These are phyloP conservation scores for Pseudogymnoascus sp. DNA, from an alignment of 2,329 filamentous ascomycete species.

Conservation along the genomic window DNA sequence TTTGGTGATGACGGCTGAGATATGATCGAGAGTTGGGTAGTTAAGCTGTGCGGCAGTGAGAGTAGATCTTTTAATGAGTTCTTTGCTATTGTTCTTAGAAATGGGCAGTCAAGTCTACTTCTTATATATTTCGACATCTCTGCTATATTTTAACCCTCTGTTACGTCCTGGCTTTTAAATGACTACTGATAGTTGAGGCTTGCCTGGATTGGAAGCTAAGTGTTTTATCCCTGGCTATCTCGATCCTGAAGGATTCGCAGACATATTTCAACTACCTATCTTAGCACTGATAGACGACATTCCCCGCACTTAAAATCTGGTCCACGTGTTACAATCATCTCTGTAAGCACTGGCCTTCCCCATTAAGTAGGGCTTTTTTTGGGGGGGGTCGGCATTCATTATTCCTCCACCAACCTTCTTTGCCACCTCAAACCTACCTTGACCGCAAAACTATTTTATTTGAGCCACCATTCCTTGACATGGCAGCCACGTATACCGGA, in stretches of 20 bases:
- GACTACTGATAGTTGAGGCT: background rate
- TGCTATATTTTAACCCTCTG: background rate
- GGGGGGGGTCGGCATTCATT: too few relatives aligned
- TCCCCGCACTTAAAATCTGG: background rate
- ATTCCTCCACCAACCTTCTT: too few relatives aligned
- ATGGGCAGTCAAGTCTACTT: background rate
- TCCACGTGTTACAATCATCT: too few relatives aligned
- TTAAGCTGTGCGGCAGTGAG: background rate
- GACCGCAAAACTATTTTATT: too few relatives aligned
- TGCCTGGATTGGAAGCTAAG: background rate
- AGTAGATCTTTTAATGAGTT: background rate
- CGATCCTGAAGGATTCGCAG: background rate
- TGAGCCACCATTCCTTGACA: too few relatives aligned
- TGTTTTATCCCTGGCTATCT: background rate
- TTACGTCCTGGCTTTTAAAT: background rate
- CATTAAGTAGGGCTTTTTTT: too few relatives aligned
- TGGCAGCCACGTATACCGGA: too few relatives aligned
- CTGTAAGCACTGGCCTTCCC: too few relatives aligned
- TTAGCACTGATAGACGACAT: background rate
- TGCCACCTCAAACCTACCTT: too few relatives aligned
- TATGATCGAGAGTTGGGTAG: background rate
- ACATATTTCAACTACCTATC: background rate
- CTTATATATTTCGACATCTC: background rate
- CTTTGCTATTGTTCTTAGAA: background rate
- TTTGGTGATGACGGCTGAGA: background rate